Percentiles rank a stretch among this genome's conserved stretches.
These are phyloP conservation scores for Nitzschia sp. DNA, from an alignment of 108 stramenopile species.

Conservation along the genomic window DNA sequence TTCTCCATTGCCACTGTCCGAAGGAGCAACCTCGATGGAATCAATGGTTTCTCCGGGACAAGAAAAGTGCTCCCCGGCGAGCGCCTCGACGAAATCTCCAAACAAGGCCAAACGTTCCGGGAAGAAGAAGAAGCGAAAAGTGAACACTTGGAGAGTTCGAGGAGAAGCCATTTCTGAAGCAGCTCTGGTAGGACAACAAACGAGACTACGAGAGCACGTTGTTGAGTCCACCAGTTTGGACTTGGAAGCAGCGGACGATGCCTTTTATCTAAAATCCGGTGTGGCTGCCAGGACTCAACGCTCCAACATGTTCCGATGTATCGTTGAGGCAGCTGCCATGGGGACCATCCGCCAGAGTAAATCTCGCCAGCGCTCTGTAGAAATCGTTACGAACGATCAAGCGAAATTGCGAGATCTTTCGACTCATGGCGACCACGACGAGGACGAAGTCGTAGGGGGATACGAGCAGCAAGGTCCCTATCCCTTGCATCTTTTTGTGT, in stretches of 20 bases:
- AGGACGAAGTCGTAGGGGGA: not conserved
- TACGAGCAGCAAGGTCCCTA: not conserved
- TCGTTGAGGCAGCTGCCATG: constrained; percentile 18
- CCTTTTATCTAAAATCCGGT: constrained; percentile 6
- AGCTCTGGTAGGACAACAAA: constrained; percentile 10
- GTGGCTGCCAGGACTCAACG: not conserved
- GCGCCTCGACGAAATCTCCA: no score
- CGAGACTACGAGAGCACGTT: constrained; percentile 13
- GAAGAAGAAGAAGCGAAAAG: not conserved
- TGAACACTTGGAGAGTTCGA: not conserved
- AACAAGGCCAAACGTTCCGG: no score
- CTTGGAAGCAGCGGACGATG: not conserved
- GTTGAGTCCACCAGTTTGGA: not conserved
- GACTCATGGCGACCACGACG: not conserved
- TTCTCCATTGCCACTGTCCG: no score
- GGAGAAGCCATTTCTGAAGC: not conserved
- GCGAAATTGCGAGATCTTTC: no score
- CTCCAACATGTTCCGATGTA: constrained; percentile 10
- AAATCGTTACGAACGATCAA: constrained; percentile 13
- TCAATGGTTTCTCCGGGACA: no score
- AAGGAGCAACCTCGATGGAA: no score
- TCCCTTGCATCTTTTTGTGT: no score
- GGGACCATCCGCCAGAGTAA: not conserved
- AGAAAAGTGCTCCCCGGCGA: no score
- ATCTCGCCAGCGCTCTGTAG: not conserved